Base-by-base conservation (phyloP, 768 basidiomycete genomes). In the Hericium erinaceus region DNA sequence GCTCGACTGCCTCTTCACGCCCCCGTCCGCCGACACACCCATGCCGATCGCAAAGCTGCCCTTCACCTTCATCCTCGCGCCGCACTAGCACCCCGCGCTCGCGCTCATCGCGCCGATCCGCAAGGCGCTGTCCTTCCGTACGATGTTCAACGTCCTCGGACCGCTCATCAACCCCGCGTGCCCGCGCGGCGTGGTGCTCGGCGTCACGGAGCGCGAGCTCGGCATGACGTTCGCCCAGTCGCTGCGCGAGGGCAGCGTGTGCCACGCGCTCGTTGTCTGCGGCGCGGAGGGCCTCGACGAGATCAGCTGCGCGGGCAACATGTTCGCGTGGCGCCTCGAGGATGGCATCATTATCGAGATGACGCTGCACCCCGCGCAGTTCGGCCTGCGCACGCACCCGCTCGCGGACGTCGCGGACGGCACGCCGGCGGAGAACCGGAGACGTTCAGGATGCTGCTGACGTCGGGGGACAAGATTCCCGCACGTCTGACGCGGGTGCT, bases 121-220 rank as follows among this genome's bases (percentile, higher is more conserved):
- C 56, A 89, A 87, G 65, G 74, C 83, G 0, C 81, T 98, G 55
- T 92, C 93, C 49, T 98, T 95, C 75, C 87, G 94, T 48, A 98
- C 95, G 9, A 85, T 99, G 75, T 98, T 97, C 80, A 98, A 99
- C 72, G 74, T 94, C 58, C 78, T 98, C 37, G 95, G 97, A 0
- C 97, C 95, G 0, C 80, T 98, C 40, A 87, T 95, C 72, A 98
- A 95, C 71, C 97, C 95, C 2, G 86, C 91, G 0, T 73, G 76
- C 9, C 95, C 97, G 2, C 78, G 77, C 3, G 87, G 92, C 2
- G 93, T 98, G 88, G 82, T 98, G 4, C 77, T 98, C 39, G 95
- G 95, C 48, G 87, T 99, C 38, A 87, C 93, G 9, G 86, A 85
- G 58, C 83, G 74, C 51, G 83, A 84, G 64, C 81, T 99, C 22